A percentile compares a stretch with the other conserved stretches of the same genome.
Conservation (phyloP, 495 filamentous ascomycete species). For the Rusavskia elegans region DNA sequence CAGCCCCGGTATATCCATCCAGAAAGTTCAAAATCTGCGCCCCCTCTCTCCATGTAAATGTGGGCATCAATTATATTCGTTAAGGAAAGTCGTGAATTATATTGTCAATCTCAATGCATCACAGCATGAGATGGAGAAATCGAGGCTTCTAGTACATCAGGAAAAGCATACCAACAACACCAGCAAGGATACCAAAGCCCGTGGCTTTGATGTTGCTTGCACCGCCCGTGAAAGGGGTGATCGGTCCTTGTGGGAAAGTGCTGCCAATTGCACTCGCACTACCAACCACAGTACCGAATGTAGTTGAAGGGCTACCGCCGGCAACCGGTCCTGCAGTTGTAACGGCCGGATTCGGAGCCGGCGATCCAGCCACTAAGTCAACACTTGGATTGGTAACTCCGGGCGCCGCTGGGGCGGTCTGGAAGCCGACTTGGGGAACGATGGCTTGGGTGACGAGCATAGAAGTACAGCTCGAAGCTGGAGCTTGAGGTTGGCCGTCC, state of each 20-base stretch:
- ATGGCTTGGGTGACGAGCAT: slow-evolving; percentile 43
- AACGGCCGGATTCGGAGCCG: slow-evolving; percentile 19
- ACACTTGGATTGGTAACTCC: slow-evolving; percentile 26
- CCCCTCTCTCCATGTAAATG: not conserved
- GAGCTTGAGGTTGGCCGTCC: slow-evolving; percentile 9
- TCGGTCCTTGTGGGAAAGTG: not conserved
- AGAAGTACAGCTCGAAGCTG: slow-evolving; percentile 24
- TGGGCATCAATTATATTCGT: not conserved
- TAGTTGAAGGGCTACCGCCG: not conserved
- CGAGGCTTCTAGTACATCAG: slow-evolving; percentile 2
- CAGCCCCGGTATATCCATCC: not conserved
- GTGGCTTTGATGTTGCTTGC: slow-evolving; percentile 3
- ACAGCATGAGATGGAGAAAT: not conserved
- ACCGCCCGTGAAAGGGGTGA: slow-evolving; percentile 9
- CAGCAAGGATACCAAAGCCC: slow-evolving; percentile 6
- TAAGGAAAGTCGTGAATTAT: slow-evolving; percentile 1
- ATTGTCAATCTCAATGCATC: not conserved
- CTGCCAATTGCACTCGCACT: not conserved
- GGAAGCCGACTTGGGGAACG: slow-evolving; percentile 62
- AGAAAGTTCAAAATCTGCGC: not conserved
- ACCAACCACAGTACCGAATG: not conserved
- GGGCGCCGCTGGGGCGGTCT: slow-evolving; percentile 28
- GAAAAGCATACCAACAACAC: slow-evolving; percentile 1
- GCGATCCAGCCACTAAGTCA: slow-evolving; percentile 33
- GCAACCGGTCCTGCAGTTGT: slow-evolving; percentile 1